phyloP scores from a whole-genome alignment of 129 eudicot species.

The Deinandra increscens region DNA sequence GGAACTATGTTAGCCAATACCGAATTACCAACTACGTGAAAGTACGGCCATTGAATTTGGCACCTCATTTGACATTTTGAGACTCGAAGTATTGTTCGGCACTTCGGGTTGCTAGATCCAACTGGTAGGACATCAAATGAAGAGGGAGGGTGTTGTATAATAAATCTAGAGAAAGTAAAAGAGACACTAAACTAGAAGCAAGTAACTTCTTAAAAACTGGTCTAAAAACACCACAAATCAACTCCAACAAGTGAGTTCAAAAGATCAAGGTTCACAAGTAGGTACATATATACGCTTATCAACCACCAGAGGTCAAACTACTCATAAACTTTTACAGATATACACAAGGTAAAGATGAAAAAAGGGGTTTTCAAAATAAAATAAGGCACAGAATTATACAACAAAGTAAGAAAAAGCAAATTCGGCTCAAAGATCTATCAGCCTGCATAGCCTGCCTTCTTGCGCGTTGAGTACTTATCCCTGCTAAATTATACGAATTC shows the following conservation, averaged over 20 bases:
- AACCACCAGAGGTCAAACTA: conserved; percentile 10
- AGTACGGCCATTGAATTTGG: too few species aligned
- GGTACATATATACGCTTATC: not conserved
- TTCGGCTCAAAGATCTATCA: conserved; percentile 67
- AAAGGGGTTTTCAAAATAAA: conserved; percentile 44
- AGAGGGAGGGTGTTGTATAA: too few species aligned
- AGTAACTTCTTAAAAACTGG: not conserved
- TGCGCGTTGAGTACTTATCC: conserved; percentile 52
- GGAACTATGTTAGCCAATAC: too few species aligned
- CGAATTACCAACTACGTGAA: too few species aligned
- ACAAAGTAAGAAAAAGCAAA: conserved; percentile 69
- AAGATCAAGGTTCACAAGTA: not conserved
- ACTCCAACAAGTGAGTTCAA: conserved; percentile 2
- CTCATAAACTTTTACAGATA: conserved; percentile 26
- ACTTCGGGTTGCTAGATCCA: too few species aligned
- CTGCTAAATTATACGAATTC: conserved; percentile 45
- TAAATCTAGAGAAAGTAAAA: too few species aligned
- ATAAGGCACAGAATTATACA: conserved; percentile 66
- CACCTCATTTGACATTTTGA: too few species aligned
- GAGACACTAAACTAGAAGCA: too few species aligned
- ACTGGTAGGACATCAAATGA: too few species aligned
- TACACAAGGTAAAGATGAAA: conserved; percentile 17
- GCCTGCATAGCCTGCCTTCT: conserved; percentile 65
- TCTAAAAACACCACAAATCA: not conserved
- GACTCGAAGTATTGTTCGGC: too few species aligned